These are phyloP conservation scores for Botrytis hyacinthi DNA, from an alignment of 2,329 filamentous ascomycete species.

Conservation along the genomic window DNA sequence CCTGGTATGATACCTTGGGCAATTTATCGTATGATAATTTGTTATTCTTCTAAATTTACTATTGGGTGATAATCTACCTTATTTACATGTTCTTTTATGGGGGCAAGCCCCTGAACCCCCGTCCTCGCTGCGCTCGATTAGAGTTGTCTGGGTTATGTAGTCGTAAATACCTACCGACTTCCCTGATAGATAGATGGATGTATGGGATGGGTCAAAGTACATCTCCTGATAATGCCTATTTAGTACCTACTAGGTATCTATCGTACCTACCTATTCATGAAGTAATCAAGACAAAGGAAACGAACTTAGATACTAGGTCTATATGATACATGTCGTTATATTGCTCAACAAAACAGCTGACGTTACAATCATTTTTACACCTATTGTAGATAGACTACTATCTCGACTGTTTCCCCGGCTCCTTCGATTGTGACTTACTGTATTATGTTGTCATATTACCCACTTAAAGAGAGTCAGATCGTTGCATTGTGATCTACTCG, in stretches of 20 bases:
- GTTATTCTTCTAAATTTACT: neutral
- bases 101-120: neutral
- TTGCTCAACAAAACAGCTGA: neutral
- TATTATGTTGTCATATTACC: slow-evolving; percentile 5
- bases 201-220: neutral
- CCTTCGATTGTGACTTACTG: neutral
- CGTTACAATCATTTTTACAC: neutral
- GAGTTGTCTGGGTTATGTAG: neutral
- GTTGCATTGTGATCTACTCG: neutral
- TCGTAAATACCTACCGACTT: neutral
- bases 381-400: neutral
- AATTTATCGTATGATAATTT: neutral
- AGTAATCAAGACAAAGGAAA: neutral
- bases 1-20: neutral
- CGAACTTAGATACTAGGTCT: neutral
- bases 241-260: neutral
- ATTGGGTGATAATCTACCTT: neutral
- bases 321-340: neutral
- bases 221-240: neutral
- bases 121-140: neutral
- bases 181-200: neutral
- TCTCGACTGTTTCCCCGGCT: neutral
- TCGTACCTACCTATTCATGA: neutral
- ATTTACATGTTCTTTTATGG: neutral
- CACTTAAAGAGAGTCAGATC: neutral